Conservation (phyloP, 306 rosid genomes). For the Rubus parviflorus region DNA sequence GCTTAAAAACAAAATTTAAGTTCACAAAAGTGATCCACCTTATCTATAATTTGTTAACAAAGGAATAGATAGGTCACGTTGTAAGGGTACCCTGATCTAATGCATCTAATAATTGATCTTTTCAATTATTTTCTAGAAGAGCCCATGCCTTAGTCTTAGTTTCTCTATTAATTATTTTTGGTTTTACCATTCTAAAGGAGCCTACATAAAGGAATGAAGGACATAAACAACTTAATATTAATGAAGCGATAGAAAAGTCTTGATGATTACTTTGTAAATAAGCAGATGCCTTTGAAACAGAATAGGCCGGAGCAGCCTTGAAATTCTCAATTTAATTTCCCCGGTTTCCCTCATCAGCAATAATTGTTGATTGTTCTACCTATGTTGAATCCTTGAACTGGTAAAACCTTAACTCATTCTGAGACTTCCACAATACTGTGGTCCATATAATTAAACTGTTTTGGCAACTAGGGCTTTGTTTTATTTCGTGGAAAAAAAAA, state of each 20-base stretch:
- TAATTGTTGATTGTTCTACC: not conserved
- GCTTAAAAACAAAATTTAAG: too few species aligned
- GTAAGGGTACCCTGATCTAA: not conserved
- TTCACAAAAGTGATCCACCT: too few species aligned
- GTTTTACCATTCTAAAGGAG: slow-evolving; percentile 7
- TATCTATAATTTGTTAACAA: too few species aligned
- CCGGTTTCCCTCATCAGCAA: not conserved
- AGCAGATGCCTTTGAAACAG: not conserved
- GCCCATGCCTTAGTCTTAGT: not conserved
- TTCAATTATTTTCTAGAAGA: not conserved
- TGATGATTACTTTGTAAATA: not conserved
- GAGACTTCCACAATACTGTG: not conserved
- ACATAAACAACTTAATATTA: not conserved
- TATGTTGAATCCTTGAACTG: not conserved
- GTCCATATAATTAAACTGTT: not conserved
- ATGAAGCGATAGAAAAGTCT: not conserved
- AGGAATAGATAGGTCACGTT: not conserved
- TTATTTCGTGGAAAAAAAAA: not conserved
- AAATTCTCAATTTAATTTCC: not conserved
- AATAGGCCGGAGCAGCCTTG: not conserved
- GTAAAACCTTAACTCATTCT: not conserved
- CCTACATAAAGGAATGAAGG: not conserved
- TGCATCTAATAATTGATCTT: not conserved
- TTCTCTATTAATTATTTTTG: not conserved
- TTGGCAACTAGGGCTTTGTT: not conserved